Evolutionary conservation across 2,329 filamentous ascomycete species (phyloP).

Genomic region (Xylaria sp.): DNA sequence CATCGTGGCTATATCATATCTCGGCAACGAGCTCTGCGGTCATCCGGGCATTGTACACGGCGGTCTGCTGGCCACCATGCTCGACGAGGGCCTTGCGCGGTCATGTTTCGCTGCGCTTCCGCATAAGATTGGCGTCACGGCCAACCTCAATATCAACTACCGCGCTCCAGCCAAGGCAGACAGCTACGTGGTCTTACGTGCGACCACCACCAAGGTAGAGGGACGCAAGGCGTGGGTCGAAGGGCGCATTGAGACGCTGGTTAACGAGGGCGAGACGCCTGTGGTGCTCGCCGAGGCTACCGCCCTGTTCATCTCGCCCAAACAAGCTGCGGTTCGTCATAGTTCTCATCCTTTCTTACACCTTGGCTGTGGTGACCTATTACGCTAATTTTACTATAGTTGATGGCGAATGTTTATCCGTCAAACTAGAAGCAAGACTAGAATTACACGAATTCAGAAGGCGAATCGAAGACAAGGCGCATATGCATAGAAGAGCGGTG

Average conservation of each 20-base stretch:
- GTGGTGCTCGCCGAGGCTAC: conserved; percentile 79
- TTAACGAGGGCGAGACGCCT: conserved; percentile 64
- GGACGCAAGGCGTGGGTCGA: conserved; percentile 95
- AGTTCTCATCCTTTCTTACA: conserved; percentile 52
- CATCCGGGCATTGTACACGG: conserved; percentile 92
- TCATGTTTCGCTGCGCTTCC: conserved; percentile 90
- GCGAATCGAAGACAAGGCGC: conserved; percentile 2
- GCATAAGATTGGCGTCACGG: conserved; percentile 84
- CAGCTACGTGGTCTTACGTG: conserved; percentile 77
- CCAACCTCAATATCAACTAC: conserved; percentile 84
- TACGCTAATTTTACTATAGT: conserved; percentile 30
- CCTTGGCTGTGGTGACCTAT: not conserved
- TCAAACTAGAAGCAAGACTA: conserved; percentile 32
- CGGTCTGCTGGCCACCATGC: conserved; percentile 85
- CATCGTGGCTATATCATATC: conserved; percentile 74
- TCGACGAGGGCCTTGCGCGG: conserved; percentile 87
- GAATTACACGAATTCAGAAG: not conserved
- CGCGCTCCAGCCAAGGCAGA: conserved; percentile 77
- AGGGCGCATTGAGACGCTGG: conserved; percentile 82
- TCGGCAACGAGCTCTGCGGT: conserved; percentile 82
- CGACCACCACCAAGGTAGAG: conserved; percentile 82
- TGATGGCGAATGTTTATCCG: conserved; percentile 47
- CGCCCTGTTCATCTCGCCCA: conserved; percentile 88
- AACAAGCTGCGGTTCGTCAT: conserved; percentile 72
- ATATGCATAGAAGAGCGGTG: conserved; percentile 10